Base-by-base conservation (phyloP, 306 rosid species). In the Arachis stenosperma region DNA sequence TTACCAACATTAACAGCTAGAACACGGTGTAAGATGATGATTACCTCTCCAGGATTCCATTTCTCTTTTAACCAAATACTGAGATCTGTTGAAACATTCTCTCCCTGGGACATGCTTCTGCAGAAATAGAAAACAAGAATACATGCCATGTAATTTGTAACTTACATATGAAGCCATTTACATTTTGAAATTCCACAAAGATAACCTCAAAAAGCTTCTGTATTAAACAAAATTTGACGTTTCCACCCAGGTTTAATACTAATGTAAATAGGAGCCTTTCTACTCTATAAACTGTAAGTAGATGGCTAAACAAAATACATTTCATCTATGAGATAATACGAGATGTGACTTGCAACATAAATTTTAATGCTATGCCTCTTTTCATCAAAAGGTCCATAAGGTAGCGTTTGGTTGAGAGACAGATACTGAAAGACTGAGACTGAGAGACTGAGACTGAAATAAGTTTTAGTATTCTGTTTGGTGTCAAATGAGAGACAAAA, bases 41-140 rank as follows among this genome's bases (percentile, higher is more conserved):
- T 61, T 84, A 92, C 98, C 98, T 93, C 98, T 83, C 98, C 98
- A 5, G 94, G 94, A 65, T 7, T 79, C 97, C 97, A 93, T 82
- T 79, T 90, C 70, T 86, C 84, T 87, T 86, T 88, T 52, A 86
- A 81, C 98, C 97, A 93, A 57, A 90, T 80, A 75, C 78, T 81
- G 17, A 11, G 41, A 73, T 86, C 90, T 59, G 73, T 83, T 8
- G 90, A 78, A 50, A 14, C 52, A 39, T 67, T 80, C 77, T 85
- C 90, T 41, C 6, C 69, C 40, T 79, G 86, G 22, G 79, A 27
- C 70, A 82, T 65, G 50, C 66, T 75, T 75, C 96, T 92, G 89
- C 85, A 83, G 51, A 58, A 84, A 68, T 22, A 63, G 67, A 73
- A 5, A 1, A 54, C 13, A 64, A 63, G 41, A 51, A 55, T 67